Evolutionary conservation across 1,139 yeast genomes (phyloP).

Genomic region (Petasospora fabianii): DNA sequence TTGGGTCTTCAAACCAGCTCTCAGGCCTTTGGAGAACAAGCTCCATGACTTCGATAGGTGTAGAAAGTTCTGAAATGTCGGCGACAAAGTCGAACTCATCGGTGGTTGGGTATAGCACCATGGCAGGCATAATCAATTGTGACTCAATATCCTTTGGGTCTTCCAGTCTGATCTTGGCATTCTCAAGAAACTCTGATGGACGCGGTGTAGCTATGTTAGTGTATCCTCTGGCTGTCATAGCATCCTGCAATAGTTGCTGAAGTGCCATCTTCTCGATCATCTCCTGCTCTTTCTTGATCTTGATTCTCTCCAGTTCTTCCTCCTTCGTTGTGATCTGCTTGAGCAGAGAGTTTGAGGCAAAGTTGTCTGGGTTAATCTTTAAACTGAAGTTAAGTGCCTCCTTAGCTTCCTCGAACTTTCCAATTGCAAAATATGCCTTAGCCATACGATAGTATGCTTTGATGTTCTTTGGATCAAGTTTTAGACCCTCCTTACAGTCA

Average conservation of each 20-base stretch:
- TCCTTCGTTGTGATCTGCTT: constrained; percentile 41
- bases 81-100: constrained; percentile 83
- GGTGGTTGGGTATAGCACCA: constrained; percentile 77
- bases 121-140: constrained; percentile 74
- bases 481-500: constrained; percentile 75
- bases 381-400: constrained; percentile 65
- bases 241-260: constrained; percentile 42
- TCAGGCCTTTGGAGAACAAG: constrained; percentile 60
- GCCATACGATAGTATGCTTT: constrained; percentile 89
- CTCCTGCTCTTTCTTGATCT: constrained; percentile 27
- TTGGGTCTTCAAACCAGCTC: constrained; percentile 66
- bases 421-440: constrained; percentile 69
- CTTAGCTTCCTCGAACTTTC: constrained; percentile 67
- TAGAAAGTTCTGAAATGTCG: constrained; percentile 64
- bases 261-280: constrained; percentile 29
- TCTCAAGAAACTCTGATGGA: constrained; percentile 40
- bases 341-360: constrained; percentile 45
- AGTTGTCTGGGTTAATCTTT: constrained; percentile 55
- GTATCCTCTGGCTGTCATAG: constrained; percentile 54
- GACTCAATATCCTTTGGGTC: constrained; percentile 73
- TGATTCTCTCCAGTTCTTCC: constrained; percentile 26
- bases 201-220: constrained; percentile 44
- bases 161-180: constrained; percentile 48
- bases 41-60: constrained; percentile 56
- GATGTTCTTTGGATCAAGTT: constrained; percentile 60